Percentiles rank a stretch among this genome's conserved stretches.
Conservation (phyloP, 2,329 filamentous ascomycete genomes). For the Aspergillus aculeatinus region DNA sequence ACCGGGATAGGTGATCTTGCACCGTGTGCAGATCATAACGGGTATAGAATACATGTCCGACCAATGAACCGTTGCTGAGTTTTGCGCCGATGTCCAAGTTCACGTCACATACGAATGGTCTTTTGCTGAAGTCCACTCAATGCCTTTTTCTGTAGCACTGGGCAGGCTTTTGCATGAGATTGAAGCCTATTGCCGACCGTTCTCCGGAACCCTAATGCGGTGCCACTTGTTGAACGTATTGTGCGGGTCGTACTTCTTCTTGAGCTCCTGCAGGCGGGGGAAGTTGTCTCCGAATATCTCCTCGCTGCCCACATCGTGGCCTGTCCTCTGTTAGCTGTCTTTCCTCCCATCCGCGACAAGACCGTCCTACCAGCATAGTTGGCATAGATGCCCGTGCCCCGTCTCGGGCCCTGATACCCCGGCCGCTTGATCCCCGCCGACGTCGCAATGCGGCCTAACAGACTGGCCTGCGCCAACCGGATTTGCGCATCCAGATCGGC, state of each 20-base stretch:
- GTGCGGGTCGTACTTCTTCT: constrained; percentile 9
- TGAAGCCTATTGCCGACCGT: too few relatives aligned
- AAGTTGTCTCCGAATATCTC: background rate
- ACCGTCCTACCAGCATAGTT: background rate
- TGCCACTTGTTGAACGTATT: constrained; percentile 12
- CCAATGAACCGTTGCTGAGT: background rate
- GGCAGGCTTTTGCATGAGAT: background rate
- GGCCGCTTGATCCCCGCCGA: constrained; percentile 31
- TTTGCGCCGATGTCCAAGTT: too few relatives aligned
- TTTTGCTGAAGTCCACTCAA: too few relatives aligned
- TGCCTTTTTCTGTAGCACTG: background rate
- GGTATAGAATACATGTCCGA: too few relatives aligned
- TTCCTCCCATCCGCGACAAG: background rate
- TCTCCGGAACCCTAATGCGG: background rate
- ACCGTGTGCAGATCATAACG: too few relatives aligned
- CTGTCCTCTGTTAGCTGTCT: background rate
- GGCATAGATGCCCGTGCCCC: background rate
- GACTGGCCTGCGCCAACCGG: constrained; percentile 52
- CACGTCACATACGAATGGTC: too few relatives aligned
- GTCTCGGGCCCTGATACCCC: constrained; percentile 12
- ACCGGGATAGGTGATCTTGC: too few relatives aligned
- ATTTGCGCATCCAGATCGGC: constrained; percentile 15
- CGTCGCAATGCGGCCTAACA: constrained; percentile 28
- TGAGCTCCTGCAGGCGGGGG: constrained; percentile 9
- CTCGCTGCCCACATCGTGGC: background rate